Evolutionary conservation across 352 stramenopile genomes (phyloP).

Genomic region (Thalassiosira hispida): DNA sequence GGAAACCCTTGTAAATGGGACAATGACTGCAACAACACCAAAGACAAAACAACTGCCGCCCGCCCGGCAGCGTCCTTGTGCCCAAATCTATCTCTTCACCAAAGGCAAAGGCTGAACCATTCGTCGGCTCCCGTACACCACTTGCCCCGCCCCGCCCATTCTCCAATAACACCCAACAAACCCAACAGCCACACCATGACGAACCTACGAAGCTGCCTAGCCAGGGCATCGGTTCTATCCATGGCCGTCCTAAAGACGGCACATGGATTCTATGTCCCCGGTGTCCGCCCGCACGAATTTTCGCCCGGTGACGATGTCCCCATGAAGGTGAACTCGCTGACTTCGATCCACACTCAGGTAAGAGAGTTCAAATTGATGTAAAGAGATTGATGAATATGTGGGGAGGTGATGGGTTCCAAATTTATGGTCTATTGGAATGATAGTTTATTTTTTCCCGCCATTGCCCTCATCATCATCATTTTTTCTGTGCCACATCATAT

Average conservation of each 20-base stretch:
- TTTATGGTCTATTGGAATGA: not conserved
- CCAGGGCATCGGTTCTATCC: constrained; percentile 38
- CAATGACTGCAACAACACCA: too few species aligned
- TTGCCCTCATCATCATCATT: too few species aligned
- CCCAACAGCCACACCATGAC: constrained; percentile 6
- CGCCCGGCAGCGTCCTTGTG: too few species aligned
- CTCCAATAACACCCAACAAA: not conserved
- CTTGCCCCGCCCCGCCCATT: too few species aligned
- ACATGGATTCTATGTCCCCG: constrained; percentile 80
- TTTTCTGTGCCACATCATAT: too few species aligned
- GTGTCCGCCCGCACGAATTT: constrained; percentile 75
- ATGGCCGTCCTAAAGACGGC: constrained; percentile 38
- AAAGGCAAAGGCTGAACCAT: too few species aligned
- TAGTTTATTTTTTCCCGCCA: not conserved
- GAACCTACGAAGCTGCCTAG: constrained; percentile 34
- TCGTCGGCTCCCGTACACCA: too few species aligned
- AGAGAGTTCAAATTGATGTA: constrained; percentile 6
- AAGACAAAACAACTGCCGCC: too few species aligned
- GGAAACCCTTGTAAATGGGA: too few species aligned
- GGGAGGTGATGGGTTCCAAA: too few species aligned
- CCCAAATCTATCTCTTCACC: too few species aligned
- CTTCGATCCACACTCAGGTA: constrained; percentile 87
- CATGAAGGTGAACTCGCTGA: constrained; percentile 85
- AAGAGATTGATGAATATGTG: not conserved
- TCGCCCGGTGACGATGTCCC: constrained; percentile 63